Base-by-base conservation (phyloP, 768 basidiomycete genomes). In the Boletus sensibilis region DNA sequence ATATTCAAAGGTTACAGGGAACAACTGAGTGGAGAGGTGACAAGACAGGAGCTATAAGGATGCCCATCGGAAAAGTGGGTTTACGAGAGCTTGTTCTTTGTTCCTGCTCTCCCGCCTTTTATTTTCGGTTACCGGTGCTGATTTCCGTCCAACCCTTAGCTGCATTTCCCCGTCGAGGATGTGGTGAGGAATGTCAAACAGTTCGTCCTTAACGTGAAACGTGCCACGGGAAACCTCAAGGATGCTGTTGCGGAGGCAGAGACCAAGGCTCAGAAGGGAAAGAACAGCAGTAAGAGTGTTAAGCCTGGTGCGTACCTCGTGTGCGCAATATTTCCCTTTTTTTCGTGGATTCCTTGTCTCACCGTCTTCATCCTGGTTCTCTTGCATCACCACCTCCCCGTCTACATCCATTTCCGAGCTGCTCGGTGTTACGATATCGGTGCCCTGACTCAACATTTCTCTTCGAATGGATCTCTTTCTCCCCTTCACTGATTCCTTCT, bases 21-120 rank as follows among this genome's bases (percentile, higher is more conserved):
- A 86, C 87, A 5, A 85, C 87, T 44, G 94, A 98, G 68, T 99
- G 96, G 94, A 92, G 87, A 73, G 92, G 92, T 10, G 94, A 97
- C 74, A 88, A 88, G 68, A 72, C 79, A 29, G 94, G 96, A 9
- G 87, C 86, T 29, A 92, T 98, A 46, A 83, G 90, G 41, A 82
- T 89, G 49, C 86, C 92, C 37, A 84, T 94, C 59, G 92, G 83
- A 10, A 84, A 85, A 67, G 93, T 93, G 55, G 59, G 80, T 72
- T 13, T 12, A 13, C 43, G 13, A 35, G 43, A 29, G 20, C 34
- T 25, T 27, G 21, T 45, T 42, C 11, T 11, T 38, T 18, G 18
- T 25, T 16, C 39, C 23, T 34, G 21, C 27, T 37, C 39, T 57
- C 20, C 39, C 44, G 12, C 47, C 27, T 46, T 43, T 49, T 25